Evolutionary conservation across 352 stramenopile species (phyloP).

Genomic region (Phytophthora chlamydospora): DNA sequence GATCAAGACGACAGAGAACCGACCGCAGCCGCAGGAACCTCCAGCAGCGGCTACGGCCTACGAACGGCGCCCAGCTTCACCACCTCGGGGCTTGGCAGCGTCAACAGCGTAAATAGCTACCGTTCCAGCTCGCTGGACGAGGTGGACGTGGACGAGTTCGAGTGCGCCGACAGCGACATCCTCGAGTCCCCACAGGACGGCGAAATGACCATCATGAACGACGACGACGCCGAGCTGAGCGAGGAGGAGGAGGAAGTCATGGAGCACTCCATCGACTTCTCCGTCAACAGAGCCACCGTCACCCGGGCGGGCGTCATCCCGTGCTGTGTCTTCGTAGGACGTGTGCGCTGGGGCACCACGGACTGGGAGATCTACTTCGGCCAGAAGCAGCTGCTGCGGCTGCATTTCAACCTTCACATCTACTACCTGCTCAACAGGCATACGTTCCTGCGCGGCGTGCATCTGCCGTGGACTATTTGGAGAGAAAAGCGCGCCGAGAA

Average conservation of each 20-base stretch:
- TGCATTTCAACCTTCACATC: conserved; percentile 68
- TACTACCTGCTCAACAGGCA: conserved; percentile 58
- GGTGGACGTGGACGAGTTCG: conserved; percentile 31
- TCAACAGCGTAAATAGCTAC: conserved; percentile 32
- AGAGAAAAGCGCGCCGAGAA: conserved; percentile 81
- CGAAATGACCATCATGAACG: conserved; percentile 77
- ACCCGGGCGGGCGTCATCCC: conserved; percentile 71
- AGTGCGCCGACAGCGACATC: conserved; percentile 56
- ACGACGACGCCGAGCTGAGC: conserved; percentile 54
- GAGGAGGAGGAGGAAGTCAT: conserved; percentile 72
- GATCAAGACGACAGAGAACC: conserved; percentile 38
- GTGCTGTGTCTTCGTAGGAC: conserved; percentile 84
- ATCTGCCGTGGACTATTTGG: conserved; percentile 81
- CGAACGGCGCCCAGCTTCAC: conserved; percentile 18
- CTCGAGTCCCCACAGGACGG: conserved; percentile 52
- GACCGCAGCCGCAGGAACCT: conserved; percentile 21
- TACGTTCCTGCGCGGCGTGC: conserved; percentile 49
- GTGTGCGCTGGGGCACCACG: conserved; percentile 75
- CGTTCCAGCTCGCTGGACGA: conserved; percentile 29
- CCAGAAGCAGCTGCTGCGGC: conserved; percentile 82
- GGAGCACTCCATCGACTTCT: conserved; percentile 76
- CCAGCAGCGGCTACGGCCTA: conserved; percentile 22
- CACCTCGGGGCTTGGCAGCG: conserved; percentile 23
- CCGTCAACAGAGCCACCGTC: conserved; percentile 73
- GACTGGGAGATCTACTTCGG: conserved; percentile 89